Percentiles rank a stretch among this genome's conserved stretches.
phyloP scores from a whole-genome alignment of 345 rosid genomes.

The Mercurialis annua region DNA sequence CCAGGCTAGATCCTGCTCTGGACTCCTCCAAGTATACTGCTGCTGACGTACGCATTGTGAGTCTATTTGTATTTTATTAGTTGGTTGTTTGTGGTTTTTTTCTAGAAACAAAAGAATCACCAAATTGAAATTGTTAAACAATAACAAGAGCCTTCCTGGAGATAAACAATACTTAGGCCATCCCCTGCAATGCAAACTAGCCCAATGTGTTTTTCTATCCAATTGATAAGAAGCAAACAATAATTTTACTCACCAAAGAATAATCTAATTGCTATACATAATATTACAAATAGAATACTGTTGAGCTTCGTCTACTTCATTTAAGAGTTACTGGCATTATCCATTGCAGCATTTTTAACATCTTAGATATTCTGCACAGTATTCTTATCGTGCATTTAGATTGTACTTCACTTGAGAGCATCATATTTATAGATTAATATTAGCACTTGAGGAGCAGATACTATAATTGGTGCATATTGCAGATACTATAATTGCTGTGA shows the following conservation, averaged over 20 bases:
- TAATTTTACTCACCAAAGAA: neutral
- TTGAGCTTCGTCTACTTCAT: neutral
- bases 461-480: neutral
- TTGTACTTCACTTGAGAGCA: neutral
- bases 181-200: neutral
- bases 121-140: neutral
- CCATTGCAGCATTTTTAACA: neutral
- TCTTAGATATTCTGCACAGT: neutral
- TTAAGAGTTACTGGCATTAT: neutral
- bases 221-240: neutral
- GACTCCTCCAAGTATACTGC: constrained; percentile 91
- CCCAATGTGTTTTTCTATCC: neutral
- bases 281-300: neutral
- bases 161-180: too few species aligned
- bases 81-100: neutral
- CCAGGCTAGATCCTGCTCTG: constrained; percentile 67
- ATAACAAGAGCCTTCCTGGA: neutral
- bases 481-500: neutral
- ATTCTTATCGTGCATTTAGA: neutral
- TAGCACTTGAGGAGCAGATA: neutral
- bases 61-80: constrained; percentile 24
- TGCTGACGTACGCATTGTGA: constrained; percentile 95
- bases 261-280: neutral
- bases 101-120: neutral
- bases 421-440: neutral